Evolutionary conservation across 192 early-diverging fungal genomes (phyloP).

Genomic region (Globomyces pollinis-pini): DNA sequence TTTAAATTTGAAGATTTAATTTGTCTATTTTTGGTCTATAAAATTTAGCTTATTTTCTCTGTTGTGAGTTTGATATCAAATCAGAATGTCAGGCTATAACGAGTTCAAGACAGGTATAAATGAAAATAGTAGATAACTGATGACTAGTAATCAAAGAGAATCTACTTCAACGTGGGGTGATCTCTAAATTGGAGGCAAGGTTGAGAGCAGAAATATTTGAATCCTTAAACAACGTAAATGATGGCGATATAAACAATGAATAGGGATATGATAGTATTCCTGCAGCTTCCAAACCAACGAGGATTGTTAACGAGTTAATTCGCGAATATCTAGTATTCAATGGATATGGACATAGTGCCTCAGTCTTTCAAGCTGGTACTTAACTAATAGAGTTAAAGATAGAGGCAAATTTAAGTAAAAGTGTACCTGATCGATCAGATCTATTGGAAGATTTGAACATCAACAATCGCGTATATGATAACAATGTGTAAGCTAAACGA

Average conservation of each 20-base stretch:
- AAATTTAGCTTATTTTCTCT: too few species aligned
- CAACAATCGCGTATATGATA: not conserved
- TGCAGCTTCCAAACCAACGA: slow-evolving; percentile 18
- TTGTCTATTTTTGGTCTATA: too few species aligned
- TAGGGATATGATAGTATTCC: slow-evolving; percentile 18
- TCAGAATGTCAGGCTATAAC: too few species aligned
- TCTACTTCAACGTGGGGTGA: slow-evolving; percentile 22
- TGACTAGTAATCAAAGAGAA: slow-evolving; percentile 25
- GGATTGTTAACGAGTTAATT: slow-evolving; percentile 34
- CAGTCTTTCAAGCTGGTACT: slow-evolving; percentile 31
- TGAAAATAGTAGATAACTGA: too few species aligned
- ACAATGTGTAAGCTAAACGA: not conserved
- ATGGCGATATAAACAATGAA: too few species aligned
- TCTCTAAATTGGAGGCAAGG: slow-evolving; percentile 23
- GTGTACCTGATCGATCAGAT: not conserved
- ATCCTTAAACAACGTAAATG: slow-evolving; percentile 22
- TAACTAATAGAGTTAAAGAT: not conserved
- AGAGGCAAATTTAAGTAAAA: slow-evolving; percentile 3
- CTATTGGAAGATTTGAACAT: not conserved
- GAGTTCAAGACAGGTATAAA: too few species aligned
- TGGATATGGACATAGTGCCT: slow-evolving; percentile 30
- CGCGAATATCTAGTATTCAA: slow-evolving; percentile 33
- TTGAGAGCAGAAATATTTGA: slow-evolving; percentile 37
- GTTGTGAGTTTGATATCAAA: too few species aligned
- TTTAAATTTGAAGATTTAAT: too few species aligned